Evolutionary conservation across 257 asterid genomes (phyloP).

Genomic region (Vinca minor): DNA sequence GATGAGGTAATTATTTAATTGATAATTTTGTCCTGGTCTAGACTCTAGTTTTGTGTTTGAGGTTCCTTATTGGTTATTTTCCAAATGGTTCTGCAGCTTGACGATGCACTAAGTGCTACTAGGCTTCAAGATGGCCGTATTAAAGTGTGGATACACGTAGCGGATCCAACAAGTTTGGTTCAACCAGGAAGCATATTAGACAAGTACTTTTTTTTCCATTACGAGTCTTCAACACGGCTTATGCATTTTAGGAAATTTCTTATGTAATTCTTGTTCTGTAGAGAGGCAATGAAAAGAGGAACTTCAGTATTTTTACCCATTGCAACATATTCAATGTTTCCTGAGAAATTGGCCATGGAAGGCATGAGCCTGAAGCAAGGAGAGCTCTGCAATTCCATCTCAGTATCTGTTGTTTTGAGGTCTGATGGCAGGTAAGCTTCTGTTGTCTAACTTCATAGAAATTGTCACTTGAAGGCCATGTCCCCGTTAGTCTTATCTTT

Average conservation of each 20-base stretch:
- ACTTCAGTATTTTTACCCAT: slow-evolving; percentile 87
- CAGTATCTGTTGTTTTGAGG: slow-evolving; percentile 76
- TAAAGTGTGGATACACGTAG: slow-evolving; percentile 90
- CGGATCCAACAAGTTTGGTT: slow-evolving; percentile 84
- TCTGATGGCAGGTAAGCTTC: slow-evolving; percentile 78
- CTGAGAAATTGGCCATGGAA: slow-evolving; percentile 90
- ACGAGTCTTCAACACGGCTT: slow-evolving; percentile 14
- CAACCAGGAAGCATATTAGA: slow-evolving; percentile 78
- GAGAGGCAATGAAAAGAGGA: slow-evolving; percentile 93
- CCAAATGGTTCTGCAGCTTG: slow-evolving; percentile 52
- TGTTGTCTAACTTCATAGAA: background rate
- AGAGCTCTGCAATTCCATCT: slow-evolving; percentile 60
- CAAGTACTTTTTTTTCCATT: slow-evolving; percentile 46
- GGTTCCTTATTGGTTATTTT: slow-evolving; percentile 1
- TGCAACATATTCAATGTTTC: slow-evolving; percentile 96
- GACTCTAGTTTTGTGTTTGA: background rate
- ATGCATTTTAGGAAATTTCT: slow-evolving; percentile 21
- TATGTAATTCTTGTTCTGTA: slow-evolving; percentile 30
- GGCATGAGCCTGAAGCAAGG: slow-evolving; percentile 99
- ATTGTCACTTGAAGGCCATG: background rate
- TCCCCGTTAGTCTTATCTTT: background rate
- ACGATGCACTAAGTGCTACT: slow-evolving; percentile 92
- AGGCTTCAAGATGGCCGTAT: slow-evolving; percentile 94
- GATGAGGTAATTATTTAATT: slow-evolving; percentile 65
- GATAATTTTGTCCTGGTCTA: slow-evolving; percentile 4